A percentile compares a stretch with the other conserved stretches of the same genome.
Evolutionary conservation across 352 stramenopile species (phyloP).

Genomic region (Pythium monospermum): DNA sequence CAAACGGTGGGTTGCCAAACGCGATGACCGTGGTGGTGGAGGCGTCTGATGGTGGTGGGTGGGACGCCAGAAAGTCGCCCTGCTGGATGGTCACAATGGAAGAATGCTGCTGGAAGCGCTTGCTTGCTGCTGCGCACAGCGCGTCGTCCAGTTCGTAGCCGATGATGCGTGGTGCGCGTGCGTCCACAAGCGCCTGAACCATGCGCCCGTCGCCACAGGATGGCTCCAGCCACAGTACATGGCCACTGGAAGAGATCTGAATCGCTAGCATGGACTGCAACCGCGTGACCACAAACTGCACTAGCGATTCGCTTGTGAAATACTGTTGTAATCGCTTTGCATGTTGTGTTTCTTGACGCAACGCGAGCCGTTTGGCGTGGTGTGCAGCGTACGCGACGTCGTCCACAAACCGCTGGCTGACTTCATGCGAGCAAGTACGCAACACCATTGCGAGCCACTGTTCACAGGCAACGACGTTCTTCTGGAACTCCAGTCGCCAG

Average conservation of each 20-base stretch:
- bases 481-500: slow-evolving; percentile 57
- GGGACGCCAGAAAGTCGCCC: slow-evolving; percentile 53
- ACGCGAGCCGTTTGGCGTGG: slow-evolving; percentile 15
- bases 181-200: slow-evolving; percentile 30
- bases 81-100: slow-evolving; percentile 24
- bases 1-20: slow-evolving; percentile 71
- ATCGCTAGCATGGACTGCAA: slow-evolving; percentile 20
- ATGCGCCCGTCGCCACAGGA: slow-evolving; percentile 70
- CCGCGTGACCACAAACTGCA: slow-evolving; percentile 32
- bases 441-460: slow-evolving; percentile 50
- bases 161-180: slow-evolving; percentile 36
- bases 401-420: slow-evolving; percentile 41
- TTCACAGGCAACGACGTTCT: slow-evolving; percentile 50
- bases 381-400: slow-evolving; percentile 37
- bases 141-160: slow-evolving; percentile 56
- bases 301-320: slow-evolving; percentile 47
- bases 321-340: slow-evolving; percentile 68
- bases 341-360: slow-evolving; percentile 25
- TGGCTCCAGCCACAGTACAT: slow-evolving; percentile 57
- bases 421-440: slow-evolving; percentile 15
- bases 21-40: slow-evolving; percentile 26
- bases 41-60: slow-evolving; percentile 7
- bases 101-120: slow-evolving; percentile 7
- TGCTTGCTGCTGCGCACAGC: slow-evolving; percentile 19
- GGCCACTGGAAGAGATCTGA: slow-evolving; percentile 6